Evolutionary conservation across 2,329 filamentous ascomycete species (phyloP).

Genomic region (Coniochaeta hoffmannii): DNA sequence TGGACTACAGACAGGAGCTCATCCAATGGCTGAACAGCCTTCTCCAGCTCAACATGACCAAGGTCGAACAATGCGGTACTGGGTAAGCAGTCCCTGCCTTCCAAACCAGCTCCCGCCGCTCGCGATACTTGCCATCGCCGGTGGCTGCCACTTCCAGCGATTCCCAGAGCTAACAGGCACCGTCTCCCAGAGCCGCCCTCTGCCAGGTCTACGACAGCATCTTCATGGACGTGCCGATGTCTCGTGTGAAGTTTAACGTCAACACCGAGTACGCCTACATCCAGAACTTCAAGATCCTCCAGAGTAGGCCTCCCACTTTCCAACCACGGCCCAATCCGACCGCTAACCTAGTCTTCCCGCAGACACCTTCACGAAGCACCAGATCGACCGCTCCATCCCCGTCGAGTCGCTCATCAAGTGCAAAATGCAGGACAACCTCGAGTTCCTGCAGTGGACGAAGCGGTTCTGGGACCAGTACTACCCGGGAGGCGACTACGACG

Average conservation of each 20-base stretch:
- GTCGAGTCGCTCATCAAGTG: constrained; percentile 89
- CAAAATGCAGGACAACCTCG: constrained; percentile 99
- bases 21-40: constrained; percentile 96
- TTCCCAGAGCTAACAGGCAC: constrained; percentile 10
- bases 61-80: constrained; percentile 98
- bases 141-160: background rate
- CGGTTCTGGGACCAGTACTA: constrained; percentile 97
- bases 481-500: constrained; percentile 95
- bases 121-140: constrained; percentile 5
- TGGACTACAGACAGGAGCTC: constrained; percentile 73
- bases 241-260: constrained; percentile 95
- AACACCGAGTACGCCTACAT: constrained; percentile 96
- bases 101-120: constrained; percentile 24
- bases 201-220: constrained; percentile 99
- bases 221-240: constrained; percentile 92
- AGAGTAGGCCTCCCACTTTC: constrained; percentile 55
- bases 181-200: constrained; percentile 65
- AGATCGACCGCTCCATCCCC: constrained; percentile 82
- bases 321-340: constrained; percentile 4
- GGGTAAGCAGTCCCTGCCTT: constrained; percentile 55
- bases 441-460: constrained; percentile 97
- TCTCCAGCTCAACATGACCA: constrained; percentile 94
- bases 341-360: constrained; percentile 10
- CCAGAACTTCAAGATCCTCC: constrained; percentile 96
- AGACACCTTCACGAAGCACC: constrained; percentile 81